Percentiles rank a stretch among this genome's conserved stretches.
Conservation (phyloP, 1,139 yeast genomes). For the Suhomyces kunorum region DNA sequence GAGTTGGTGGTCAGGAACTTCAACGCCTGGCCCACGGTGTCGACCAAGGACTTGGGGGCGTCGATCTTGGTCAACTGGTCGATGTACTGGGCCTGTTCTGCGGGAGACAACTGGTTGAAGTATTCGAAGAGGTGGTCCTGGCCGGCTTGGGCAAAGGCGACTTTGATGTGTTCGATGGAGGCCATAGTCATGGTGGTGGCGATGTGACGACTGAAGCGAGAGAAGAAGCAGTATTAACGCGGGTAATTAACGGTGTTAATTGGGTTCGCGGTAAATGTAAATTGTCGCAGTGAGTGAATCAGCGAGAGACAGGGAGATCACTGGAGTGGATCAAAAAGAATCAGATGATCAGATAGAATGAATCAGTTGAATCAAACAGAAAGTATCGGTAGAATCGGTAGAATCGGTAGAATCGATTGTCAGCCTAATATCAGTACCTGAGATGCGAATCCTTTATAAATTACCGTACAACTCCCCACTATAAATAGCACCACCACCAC, state of each 20-base stretch:
- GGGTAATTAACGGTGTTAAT: too few species aligned
- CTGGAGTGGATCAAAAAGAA: too few species aligned
- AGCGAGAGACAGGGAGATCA: too few species aligned
- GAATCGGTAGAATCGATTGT: too few species aligned
- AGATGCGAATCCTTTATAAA: background rate
- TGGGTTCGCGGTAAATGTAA: too few species aligned
- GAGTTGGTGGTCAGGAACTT: slow-evolving; percentile 39
- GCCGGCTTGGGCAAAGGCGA: slow-evolving; percentile 54
- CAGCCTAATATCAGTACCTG: too few species aligned
- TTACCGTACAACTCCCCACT: slow-evolving; percentile 1
- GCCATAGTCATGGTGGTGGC: slow-evolving; percentile 12
- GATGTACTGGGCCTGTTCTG: slow-evolving; percentile 33
- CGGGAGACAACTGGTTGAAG: slow-evolving; percentile 35
- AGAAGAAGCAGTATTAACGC: too few species aligned
- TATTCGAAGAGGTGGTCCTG: slow-evolving; percentile 46
- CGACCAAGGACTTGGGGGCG: slow-evolving; percentile 43
- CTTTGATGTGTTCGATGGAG: slow-evolving; percentile 20
- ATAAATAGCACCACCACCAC: background rate
- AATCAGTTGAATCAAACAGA: too few species aligned
- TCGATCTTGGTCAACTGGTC: slow-evolving; percentile 42
- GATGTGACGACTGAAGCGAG: background rate
- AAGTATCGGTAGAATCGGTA: too few species aligned
- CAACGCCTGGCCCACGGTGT: slow-evolving; percentile 41
- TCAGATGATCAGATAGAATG: too few species aligned
- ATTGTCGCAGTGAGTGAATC: too few species aligned